Percentiles rank a stretch among this genome's conserved stretches.
These are phyloP conservation scores for Populus simonii DNA, from an alignment of 345 rosid species.

Conservation along the genomic window DNA sequence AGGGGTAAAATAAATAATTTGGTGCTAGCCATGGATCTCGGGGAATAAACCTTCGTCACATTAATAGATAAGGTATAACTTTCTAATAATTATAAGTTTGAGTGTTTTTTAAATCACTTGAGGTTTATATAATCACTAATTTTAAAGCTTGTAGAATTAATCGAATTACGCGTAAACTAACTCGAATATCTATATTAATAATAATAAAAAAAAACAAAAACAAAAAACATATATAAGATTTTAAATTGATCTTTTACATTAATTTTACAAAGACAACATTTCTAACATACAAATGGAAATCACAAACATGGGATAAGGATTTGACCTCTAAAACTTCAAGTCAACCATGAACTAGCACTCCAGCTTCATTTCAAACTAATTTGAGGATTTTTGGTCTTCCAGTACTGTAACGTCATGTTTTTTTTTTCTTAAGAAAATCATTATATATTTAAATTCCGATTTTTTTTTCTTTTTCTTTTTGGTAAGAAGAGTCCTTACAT, in stretches of 20 bases:
- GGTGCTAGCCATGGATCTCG: too few relatives aligned
- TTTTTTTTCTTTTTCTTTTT: not conserved
- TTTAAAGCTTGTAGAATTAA: accelerated
- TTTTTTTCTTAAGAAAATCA: not conserved
- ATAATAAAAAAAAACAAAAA: too few relatives aligned
- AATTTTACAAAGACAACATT: not conserved
- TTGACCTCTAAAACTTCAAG: not conserved
- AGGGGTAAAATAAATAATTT: too few relatives aligned
- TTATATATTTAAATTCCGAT: not conserved
- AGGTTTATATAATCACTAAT: accelerated
- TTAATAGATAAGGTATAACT: too few relatives aligned
- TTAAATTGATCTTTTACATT: not conserved
- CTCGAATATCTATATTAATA: accelerated
- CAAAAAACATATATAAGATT: not conserved
- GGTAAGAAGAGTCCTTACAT: not conserved
- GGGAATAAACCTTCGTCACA: too few relatives aligned
- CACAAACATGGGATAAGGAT: not conserved
- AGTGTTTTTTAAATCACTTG: accelerated
- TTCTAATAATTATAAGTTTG: too few relatives aligned
- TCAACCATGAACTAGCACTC: not conserved
- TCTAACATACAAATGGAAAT: not conserved
- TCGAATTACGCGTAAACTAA: accelerated
- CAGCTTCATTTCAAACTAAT: not conserved
- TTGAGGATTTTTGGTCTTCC: not conserved
- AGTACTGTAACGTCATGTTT: not conserved